Base-by-base conservation (phyloP, 495 filamentous ascomycete species). In the Hypoxylon fuscum region DNA sequence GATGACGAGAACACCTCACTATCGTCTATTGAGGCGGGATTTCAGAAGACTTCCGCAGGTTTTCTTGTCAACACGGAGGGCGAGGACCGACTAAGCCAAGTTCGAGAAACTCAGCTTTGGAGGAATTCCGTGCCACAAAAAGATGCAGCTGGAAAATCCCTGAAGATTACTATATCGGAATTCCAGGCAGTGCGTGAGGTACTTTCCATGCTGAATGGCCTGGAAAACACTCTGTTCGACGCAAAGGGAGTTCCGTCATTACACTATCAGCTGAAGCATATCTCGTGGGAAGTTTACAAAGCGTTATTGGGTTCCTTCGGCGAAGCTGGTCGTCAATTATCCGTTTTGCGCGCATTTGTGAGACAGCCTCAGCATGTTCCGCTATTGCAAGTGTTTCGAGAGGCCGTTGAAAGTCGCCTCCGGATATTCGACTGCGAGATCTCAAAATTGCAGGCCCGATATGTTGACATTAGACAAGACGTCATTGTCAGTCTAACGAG, bases 151-250 rank as follows among this genome's bases (percentile, higher is more conserved):
- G 62, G 72, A 60, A 64, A 58, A 62, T 42, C 76, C 49, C 56
- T 78, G 64, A 76, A 84, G 65, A 72, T 73, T 3, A 47, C 76
- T 2, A 74, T 96, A 29, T 87, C 90, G 0, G 92, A 95, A 66
- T 75, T 90, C 1, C 89, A 94, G 52, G 71, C 86, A 3, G 77
- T 93, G 27, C 87, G 93, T 37, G 93, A 98, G 62, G 79, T 85
- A 1, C 76, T 96, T 0, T 93, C 90, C 62, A 94, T 96, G 92
- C 83, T 98, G 0, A 81, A 85, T 27, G 93, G 92, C 0, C 76
- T 96, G 15, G 84, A 87, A 31, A 96, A 90, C 0, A 87, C 85
- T 15, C 71, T 96, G 5, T 96, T 90, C 29, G 79, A 84, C 27
- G 64, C 77, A 12, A 69, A 72, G 29, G 68, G 62, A 41, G 55